phyloP scores from a whole-genome alignment of 106 monocot species.

The Phalaenopsis aphrodite region DNA sequence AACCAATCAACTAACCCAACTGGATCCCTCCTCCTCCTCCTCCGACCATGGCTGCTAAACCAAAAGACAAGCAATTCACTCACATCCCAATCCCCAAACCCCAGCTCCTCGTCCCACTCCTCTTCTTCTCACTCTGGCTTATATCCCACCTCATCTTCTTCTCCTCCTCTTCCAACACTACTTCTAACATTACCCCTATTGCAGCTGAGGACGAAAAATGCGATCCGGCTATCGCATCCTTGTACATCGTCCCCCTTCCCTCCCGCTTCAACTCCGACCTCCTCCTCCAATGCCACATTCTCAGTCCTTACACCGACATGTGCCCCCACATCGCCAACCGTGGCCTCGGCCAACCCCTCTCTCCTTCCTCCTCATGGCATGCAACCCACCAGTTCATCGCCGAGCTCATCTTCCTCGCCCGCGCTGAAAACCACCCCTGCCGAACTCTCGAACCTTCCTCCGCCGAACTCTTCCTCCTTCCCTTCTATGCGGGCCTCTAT shows the following conservation, averaged over 20 bases:
- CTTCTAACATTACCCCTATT: neutral
- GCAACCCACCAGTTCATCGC: conserved; percentile 57
- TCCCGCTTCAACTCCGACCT: conserved; percentile 36
- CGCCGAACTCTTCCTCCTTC: conserved; percentile 45
- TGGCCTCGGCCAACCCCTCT: conserved; percentile 43
- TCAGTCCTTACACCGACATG: conserved; percentile 48
- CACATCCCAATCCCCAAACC: neutral
- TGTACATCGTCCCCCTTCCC: conserved; percentile 49
- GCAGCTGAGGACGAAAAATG: conserved; percentile 7
- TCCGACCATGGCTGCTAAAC: neutral
- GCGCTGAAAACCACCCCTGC: conserved; percentile 46
- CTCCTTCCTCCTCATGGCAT: conserved; percentile 23
- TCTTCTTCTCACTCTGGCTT: conserved; percentile 14
- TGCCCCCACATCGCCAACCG: conserved; percentile 54
- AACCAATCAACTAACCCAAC: too few relatives aligned
- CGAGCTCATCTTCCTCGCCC: conserved; percentile 63
- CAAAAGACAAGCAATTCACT: neutral
- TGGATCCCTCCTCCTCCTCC: neutral
- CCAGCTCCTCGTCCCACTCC: neutral
- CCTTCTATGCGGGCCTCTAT: conserved; percentile 56
- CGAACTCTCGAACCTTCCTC: conserved; percentile 17
- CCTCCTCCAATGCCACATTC: conserved; percentile 28
- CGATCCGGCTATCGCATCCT: conserved; percentile 20
- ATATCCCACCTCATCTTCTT: conserved; percentile 17
- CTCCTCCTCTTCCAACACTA: conserved; percentile 6